phyloP scores from a whole-genome alignment of 1,284 basidiomycete species.

The Melampsora abietis-canadensis region DNA sequence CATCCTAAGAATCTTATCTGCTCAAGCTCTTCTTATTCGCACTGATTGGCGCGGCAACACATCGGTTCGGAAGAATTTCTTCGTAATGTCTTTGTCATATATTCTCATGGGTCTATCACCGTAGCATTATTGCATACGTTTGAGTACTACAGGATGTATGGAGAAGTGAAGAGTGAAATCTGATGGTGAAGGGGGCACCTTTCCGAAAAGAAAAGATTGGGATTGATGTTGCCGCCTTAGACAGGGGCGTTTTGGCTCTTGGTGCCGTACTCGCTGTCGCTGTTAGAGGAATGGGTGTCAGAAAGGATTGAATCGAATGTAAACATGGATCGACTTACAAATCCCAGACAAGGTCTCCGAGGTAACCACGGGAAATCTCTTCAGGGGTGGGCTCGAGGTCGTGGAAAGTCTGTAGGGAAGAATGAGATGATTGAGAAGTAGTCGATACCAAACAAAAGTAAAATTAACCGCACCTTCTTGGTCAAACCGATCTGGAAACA shows the following conservation, averaged over 20 bases:
- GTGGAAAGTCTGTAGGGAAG: neutral
- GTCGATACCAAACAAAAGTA: neutral
- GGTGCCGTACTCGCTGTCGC: neutral
- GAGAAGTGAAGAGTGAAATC: too few relatives aligned
- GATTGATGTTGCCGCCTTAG: neutral
- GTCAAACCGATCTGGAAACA: slow-evolving; percentile 7
- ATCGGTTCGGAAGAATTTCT: too few relatives aligned
- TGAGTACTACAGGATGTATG: too few relatives aligned
- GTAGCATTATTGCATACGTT: too few relatives aligned
- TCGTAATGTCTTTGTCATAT: too few relatives aligned
- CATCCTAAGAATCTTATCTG: too few relatives aligned
- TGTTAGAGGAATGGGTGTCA: neutral
- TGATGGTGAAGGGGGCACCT: too few relatives aligned
- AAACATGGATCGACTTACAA: neutral
- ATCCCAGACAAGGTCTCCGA: neutral
- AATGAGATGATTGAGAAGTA: neutral
- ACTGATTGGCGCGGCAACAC: too few relatives aligned
- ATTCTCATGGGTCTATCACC: too few relatives aligned
- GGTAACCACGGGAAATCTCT: neutral
- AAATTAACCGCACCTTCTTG: neutral
- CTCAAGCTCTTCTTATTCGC: too few relatives aligned
- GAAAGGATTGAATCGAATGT: neutral
- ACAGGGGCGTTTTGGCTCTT: neutral
- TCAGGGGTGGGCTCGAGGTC: neutral
- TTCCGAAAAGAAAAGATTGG: too few relatives aligned